Percentiles rank a stretch among this genome's conserved stretches.
Evolutionary conservation across 192 early-diverging fungal species (phyloP).

Genomic region (Coemansia sp.): DNA sequence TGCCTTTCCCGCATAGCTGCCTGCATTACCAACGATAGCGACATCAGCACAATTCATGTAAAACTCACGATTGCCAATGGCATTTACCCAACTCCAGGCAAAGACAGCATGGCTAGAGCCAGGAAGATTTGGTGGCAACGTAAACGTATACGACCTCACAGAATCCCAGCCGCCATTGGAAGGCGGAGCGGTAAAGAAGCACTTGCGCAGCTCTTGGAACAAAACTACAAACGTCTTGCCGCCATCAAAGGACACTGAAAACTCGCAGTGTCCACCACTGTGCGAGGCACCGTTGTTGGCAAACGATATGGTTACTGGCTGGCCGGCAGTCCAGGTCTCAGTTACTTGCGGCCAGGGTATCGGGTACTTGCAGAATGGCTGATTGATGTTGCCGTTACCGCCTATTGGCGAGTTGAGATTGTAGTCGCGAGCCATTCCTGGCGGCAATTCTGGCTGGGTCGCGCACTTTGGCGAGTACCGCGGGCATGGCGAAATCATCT

Average conservation of each 20-base stretch:
- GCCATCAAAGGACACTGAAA: slow-evolving; percentile 56
- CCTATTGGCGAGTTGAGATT: slow-evolving; percentile 46
- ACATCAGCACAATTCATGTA: slow-evolving; percentile 70
- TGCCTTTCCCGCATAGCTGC: slow-evolving; percentile 37
- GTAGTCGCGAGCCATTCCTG: slow-evolving; percentile 26
- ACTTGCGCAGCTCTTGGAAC: slow-evolving; percentile 31
- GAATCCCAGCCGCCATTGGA: slow-evolving; percentile 8
- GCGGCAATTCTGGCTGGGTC: not conserved
- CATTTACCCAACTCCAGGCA: slow-evolving; percentile 73
- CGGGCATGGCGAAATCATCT: slow-evolving; percentile 16
- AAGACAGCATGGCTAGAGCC: slow-evolving; percentile 35
- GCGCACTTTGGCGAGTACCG: slow-evolving; percentile 17
- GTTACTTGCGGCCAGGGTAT: slow-evolving; percentile 13
- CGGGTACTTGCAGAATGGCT: slow-evolving; percentile 43
- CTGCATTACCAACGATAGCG: slow-evolving; percentile 20
- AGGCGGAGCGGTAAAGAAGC: slow-evolving; percentile 18
- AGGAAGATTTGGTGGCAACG: slow-evolving; percentile 27
- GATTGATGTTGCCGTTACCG: slow-evolving; percentile 3
- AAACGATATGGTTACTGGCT: slow-evolving; percentile 35
- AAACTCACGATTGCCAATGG: slow-evolving; percentile 66
- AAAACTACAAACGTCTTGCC: slow-evolving; percentile 47
- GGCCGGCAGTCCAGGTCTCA: slow-evolving; percentile 42
- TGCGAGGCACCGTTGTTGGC: slow-evolving; percentile 39
- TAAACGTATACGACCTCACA: slow-evolving; percentile 22
- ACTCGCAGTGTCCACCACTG: slow-evolving; percentile 58